Percentiles rank a stretch among this genome's conserved stretches.
Evolutionary conservation across 345 rosid species (phyloP).

Genomic region (Citrus reticulata): DNA sequence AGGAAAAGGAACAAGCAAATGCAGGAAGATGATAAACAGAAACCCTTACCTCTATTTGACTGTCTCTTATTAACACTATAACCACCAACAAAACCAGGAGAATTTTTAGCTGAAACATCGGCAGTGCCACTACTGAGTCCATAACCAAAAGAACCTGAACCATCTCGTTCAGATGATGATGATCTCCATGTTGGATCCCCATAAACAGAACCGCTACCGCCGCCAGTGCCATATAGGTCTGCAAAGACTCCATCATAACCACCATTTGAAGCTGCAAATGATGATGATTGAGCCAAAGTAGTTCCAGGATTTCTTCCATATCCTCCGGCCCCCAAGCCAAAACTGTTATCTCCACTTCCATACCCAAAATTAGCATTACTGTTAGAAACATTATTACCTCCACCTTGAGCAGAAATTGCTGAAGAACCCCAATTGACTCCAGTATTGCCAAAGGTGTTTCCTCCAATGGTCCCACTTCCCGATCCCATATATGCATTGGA

Average conservation of each 20-base stretch:
- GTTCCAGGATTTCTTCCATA: constrained; percentile 51
- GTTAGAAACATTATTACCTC: constrained; percentile 42
- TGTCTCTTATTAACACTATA: constrained; percentile 69
- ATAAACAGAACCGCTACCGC: constrained; percentile 40
- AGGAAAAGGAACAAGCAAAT: constrained; percentile 3
- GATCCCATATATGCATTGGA: constrained; percentile 48
- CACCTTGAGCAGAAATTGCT: constrained; percentile 47
- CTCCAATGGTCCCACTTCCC: constrained; percentile 48
- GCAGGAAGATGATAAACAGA: neutral
- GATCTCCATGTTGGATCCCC: constrained; percentile 61
- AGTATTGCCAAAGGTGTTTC: constrained; percentile 40
- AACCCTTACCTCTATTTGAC: constrained; percentile 61
- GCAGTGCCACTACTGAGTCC: constrained; percentile 43
- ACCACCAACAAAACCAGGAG: constrained; percentile 69
- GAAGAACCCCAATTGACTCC: constrained; percentile 54
- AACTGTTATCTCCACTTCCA: constrained; percentile 52
- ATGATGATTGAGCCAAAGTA: constrained; percentile 37
- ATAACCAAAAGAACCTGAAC: constrained; percentile 49
- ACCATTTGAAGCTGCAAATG: constrained; percentile 49
- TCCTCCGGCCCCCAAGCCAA: constrained; percentile 43
- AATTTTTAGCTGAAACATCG: constrained; percentile 47
- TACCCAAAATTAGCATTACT: constrained; percentile 44
- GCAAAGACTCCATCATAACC: constrained; percentile 49
- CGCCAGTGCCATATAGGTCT: constrained; percentile 39
- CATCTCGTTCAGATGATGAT: constrained; percentile 46